Percentiles rank a stretch among this genome's conserved stretches.
Conservation (phyloP, 2,329 filamentous ascomycete species). For the Cladosporium halotolerans region DNA sequence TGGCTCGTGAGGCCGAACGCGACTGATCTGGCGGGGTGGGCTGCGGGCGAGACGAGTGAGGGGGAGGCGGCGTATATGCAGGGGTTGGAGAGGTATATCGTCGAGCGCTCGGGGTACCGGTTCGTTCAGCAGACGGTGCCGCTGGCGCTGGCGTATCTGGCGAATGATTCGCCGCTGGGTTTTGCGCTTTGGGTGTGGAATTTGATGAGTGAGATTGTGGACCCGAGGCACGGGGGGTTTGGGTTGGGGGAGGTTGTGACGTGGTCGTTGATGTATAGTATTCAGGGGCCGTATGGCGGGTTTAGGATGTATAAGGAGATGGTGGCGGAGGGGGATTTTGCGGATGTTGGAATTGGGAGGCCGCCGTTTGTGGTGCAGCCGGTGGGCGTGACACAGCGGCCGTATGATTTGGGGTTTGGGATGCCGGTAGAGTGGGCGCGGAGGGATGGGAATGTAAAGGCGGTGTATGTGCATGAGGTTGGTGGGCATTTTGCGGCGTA, state of each 20-base stretch:
- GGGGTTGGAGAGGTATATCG: neutral
- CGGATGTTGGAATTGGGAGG: slow-evolving; percentile 9
- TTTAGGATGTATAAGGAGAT: slow-evolving; percentile 66
- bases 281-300: slow-evolving; percentile 47
- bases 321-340: slow-evolving; percentile 9
- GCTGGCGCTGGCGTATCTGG: slow-evolving; percentile 60
- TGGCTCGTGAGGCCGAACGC: neutral
- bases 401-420: slow-evolving; percentile 23
- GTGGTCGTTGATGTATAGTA: slow-evolving; percentile 10
- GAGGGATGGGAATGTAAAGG: slow-evolving; percentile 51
- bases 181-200: slow-evolving; percentile 72
- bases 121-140: slow-evolving; percentile 34
- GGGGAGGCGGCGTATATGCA: neutral
- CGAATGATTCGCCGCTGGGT: slow-evolving; percentile 62
- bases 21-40: neutral
- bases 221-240: neutral
- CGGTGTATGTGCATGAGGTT: slow-evolving; percentile 39
- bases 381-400: slow-evolving; percentile 21
- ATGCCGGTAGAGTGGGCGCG: slow-evolving; percentile 48
- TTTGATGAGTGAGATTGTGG: slow-evolving; percentile 9
- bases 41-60: neutral
- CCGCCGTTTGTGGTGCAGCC: slow-evolving; percentile 32
- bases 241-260: slow-evolving; percentile 5
- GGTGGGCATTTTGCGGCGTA: slow-evolving; percentile 54
- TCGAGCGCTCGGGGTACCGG: neutral